Percentiles rank a stretch among this genome's conserved stretches.
These are phyloP conservation scores for Sporothrix brasiliensis DNA, from an alignment of 2,329 filamentous ascomycete genomes.

Conservation along the genomic window DNA sequence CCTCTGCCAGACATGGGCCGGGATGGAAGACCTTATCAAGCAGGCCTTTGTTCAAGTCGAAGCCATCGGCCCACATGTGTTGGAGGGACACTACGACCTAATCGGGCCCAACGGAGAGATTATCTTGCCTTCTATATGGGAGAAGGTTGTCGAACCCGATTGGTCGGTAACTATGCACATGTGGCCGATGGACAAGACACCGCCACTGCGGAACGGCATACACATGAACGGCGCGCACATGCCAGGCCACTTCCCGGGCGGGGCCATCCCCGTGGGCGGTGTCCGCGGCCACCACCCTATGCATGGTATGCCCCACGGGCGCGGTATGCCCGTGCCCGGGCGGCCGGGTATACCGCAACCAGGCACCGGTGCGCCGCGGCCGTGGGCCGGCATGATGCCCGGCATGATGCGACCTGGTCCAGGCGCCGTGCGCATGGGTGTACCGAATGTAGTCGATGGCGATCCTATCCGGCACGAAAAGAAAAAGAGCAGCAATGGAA, in stretches of 20 bases:
- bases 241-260: constrained; percentile 17
- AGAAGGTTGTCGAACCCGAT: constrained; percentile 77
- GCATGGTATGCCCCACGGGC: constrained; percentile 17
- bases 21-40: constrained; percentile 84
- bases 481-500: constrained; percentile 34
- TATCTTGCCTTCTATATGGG: constrained; percentile 80
- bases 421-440: neutral
- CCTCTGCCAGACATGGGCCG: constrained; percentile 81
- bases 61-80: constrained; percentile 73
- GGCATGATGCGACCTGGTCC: constrained; percentile 16
- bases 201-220: constrained; percentile 36
- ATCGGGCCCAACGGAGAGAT: constrained; percentile 79
- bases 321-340: constrained; percentile 29
- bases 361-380: neutral
- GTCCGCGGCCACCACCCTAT: constrained; percentile 10
- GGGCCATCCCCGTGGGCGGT: constrained; percentile 13
- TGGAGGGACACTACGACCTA: constrained; percentile 77
- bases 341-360: constrained; percentile 24
- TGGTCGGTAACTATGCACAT: constrained; percentile 65
- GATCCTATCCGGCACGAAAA: constrained; percentile 30
- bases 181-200: constrained; percentile 59
- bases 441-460: constrained; percentile 33
- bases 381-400: constrained; percentile 4
- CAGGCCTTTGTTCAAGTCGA: constrained; percentile 82
- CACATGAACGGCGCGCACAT: constrained; percentile 16